Base-by-base conservation (phyloP, 2,329 filamentous ascomycete species). In the Aspergillus calidoustus region DNA sequence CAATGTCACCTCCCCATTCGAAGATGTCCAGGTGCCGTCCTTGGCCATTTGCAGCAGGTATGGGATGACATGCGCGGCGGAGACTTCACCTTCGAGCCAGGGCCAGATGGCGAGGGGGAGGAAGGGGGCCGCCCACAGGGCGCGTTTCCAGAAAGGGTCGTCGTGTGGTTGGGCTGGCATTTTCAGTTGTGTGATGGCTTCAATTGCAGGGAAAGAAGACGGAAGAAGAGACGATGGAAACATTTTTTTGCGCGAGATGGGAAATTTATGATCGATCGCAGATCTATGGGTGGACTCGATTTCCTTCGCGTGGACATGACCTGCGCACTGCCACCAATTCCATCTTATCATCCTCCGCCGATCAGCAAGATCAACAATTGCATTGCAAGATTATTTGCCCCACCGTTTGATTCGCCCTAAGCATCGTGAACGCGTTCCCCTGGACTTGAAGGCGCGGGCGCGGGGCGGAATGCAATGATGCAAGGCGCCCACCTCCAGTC, bases 1-100 rank as follows among this genome's bases (percentile, higher is more conserved):
- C n/a, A 19, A 17, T 25, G 23, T 47, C 13, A 41, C 25, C 11
- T 62, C 59, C 3, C 62, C 62, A n/a, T 57, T 55, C 13, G 48
- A 41, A 3, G 59, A 48, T 11, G 22, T 54, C 44, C 38, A 64
- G 11, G 23, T 6, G 7, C 49, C 62, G 13, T 38, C 11, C 7
- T 54, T 11, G 25, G 25, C 9, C 34, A 46, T 51, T 15, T 34
- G 25, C 3, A 31, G 19, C 25, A 51, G 30, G 5, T 50, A 30
- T 1, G 17, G 28, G 28, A 49, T 23, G 7, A 50, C 22, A 2
- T n/a, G 44, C 11, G 22, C 19, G 19, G 43, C 11, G 48, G 44
- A 57, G 13, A 22, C 34, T n/a, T 51, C 30, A 6, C n/a, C n/a
- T 15, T 51, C 49, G 15, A 51, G 13, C 49, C 13, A 34, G 8